Conservation (phyloP, 2,329 filamentous ascomycete species). For the Magnaporthales sp. region DNA sequence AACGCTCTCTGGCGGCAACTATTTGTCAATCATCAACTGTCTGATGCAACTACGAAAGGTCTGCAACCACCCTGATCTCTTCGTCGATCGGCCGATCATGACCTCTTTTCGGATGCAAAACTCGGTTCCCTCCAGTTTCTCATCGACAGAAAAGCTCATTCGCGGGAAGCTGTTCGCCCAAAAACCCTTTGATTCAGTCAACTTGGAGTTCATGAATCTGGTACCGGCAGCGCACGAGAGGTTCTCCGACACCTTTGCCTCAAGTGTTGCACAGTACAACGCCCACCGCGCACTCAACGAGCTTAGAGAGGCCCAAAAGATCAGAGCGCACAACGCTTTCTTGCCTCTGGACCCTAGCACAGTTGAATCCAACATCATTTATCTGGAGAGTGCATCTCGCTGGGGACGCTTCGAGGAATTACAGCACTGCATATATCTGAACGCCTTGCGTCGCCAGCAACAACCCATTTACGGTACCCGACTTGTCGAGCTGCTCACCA, state of each 20-base stretch:
- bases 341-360: slow-evolving; percentile 55
- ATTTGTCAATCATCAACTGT: slow-evolving; percentile 96
- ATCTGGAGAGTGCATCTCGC: slow-evolving; percentile 62
- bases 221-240: slow-evolving; percentile 65
- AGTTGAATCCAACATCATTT: slow-evolving; percentile 59
- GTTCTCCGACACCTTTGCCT: slow-evolving; percentile 47
- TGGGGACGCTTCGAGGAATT: slow-evolving; percentile 69
- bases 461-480: slow-evolving; percentile 73
- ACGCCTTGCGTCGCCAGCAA: slow-evolving; percentile 71
- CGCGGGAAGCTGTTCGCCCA: slow-evolving; percentile 55
- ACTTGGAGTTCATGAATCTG: slow-evolving; percentile 71
- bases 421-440: slow-evolving; percentile 72
- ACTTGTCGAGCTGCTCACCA: slow-evolving; percentile 64
- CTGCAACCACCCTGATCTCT: slow-evolving; percentile 96
- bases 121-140: slow-evolving; percentile 68
- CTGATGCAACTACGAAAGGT: slow-evolving; percentile 96
- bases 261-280: slow-evolving; percentile 56
- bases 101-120: slow-evolving; percentile 89
- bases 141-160: slow-evolving; percentile 62
- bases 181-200: slow-evolving; percentile 55
- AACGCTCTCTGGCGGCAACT: slow-evolving; percentile 86
- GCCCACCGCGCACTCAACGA: slow-evolving; percentile 62
- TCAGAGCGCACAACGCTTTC: slow-evolving; percentile 46
- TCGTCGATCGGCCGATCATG: slow-evolving; percentile 91
- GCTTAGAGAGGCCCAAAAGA: slow-evolving; percentile 62